Conservation (phyloP, 2,329 filamentous ascomycete genomes). For the Epichloe typhina region DNA sequence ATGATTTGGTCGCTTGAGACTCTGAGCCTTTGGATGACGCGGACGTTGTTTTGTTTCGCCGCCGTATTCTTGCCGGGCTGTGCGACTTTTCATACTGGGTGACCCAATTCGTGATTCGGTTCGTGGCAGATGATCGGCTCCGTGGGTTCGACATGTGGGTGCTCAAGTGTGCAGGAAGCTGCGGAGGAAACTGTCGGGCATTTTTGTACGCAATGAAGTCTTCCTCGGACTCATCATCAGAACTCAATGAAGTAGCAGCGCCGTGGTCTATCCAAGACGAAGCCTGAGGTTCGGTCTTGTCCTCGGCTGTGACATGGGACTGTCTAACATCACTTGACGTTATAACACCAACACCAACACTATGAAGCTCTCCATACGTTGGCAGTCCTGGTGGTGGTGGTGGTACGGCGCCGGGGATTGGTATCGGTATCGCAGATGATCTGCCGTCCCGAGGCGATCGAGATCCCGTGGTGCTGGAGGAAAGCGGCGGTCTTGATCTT, state of each 20-base stretch:
- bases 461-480: conserved; percentile 6
- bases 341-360: background rate
- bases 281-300: background rate
- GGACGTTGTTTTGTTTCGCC: conserved; percentile 4
- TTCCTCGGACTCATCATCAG: conserved; percentile 14
- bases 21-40: conserved; percentile 5
- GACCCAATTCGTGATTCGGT: conserved; percentile 22
- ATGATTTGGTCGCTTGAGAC: background rate
- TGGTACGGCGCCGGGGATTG: conserved; percentile 6
- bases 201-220: conserved; percentile 18
- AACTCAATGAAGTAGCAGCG: conserved; percentile 3
- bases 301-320: background rate
- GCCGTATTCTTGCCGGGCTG: conserved; percentile 10
- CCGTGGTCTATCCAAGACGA: conserved; percentile 3
- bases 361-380: background rate
- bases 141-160: conserved; percentile 10
- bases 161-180: conserved; percentile 15
- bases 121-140: conserved; percentile 17
- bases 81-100: conserved; percentile 18
- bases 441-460: conserved; percentile 7
- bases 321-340: background rate
- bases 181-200: conserved; percentile 19
- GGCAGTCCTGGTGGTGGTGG: conserved; percentile 1
- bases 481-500: conserved; percentile 5
- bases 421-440: conserved; percentile 4